These are phyloP conservation scores for Fusarium fracticaudum DNA, from an alignment of 2,329 filamentous ascomycete genomes.

Conservation along the genomic window DNA sequence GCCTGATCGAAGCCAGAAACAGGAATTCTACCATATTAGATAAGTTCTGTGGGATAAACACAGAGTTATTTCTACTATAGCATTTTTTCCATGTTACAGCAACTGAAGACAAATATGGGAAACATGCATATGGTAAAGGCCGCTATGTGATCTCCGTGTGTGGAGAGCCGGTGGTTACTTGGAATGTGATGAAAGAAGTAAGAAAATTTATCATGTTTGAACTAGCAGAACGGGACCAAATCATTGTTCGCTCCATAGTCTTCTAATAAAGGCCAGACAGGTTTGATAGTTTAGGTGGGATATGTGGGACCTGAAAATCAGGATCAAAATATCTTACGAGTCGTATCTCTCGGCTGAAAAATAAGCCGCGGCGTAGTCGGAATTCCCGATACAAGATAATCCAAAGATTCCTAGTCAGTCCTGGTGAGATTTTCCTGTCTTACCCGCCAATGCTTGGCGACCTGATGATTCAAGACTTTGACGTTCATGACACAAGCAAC, in stretches of 20 bases:
- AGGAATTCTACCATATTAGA: accelerated
- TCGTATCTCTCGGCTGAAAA: background rate
- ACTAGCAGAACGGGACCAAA: accelerated
- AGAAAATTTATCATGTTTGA: accelerated
- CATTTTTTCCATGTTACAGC: accelerated
- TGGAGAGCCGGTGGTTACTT: accelerated
- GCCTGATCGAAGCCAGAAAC: background rate
- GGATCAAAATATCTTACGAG: background rate
- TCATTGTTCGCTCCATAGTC: background rate
- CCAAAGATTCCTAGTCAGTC: background rate
- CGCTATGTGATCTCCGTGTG: background rate
- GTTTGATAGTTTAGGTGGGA: background rate
- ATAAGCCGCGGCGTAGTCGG: too few species aligned
- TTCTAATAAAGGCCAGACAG: background rate
- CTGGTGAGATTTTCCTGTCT: background rate
- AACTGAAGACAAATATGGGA: background rate
- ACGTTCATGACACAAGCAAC: background rate
- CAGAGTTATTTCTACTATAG: accelerated
- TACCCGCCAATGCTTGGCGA: background rate
- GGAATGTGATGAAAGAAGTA: accelerated
- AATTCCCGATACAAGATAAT: background rate
- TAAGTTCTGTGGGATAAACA: accelerated
- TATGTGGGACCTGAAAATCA: background rate
- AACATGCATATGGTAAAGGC: background rate
- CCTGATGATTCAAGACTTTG: background rate